Evolutionary conservation across 805 yeast genomes (phyloP), one percentile per base, ranked within the genome.

Genomic region (Nakazawaea sp.): DNA sequence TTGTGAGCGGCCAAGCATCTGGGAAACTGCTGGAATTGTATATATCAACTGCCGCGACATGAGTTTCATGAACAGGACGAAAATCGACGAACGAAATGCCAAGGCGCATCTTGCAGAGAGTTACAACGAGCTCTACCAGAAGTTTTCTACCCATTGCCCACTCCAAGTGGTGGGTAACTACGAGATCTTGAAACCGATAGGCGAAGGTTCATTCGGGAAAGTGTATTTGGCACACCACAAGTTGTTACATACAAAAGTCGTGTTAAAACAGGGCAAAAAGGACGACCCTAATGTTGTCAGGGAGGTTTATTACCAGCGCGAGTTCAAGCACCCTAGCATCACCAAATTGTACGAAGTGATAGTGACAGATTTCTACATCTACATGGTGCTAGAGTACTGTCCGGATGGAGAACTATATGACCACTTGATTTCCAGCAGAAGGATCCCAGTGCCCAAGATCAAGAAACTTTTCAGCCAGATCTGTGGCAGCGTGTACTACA

Each of bases 161-260:
- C 59, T 78, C 30, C 63, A 63, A 33, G 83, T 78, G 38, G 78
- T 90, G 10, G 97, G 98, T 1, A 86, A 83, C 56, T 90, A 90
- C 52, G 64, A 70, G 35, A 75, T 92, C 6, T 50, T 76, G 5
- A 66, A 77, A 41, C 84, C 80, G 45, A 81, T 90, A 17, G 97
- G 97, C 2, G 88, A 85, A 49, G 97, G 97, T 8, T 72, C 95
- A 3, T 90, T 88, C 67, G 97, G 97, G 7, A 84, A 83, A 51
- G 95, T 88, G 1, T 92, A 81, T 54, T 61, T 90, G 21, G 97
- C 96, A 2, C 66, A 66, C 26, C 97, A 90, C 51, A 70, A 70
- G 35, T 65, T 88, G 32, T 72, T 95, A 9, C 77, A 78, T 38
- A 66, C 76, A n/a, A 79, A 74, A 52, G 84, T 90, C 3, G 97